Evolutionary conservation across 306 rosid species (phyloP).

Genomic region (Prosopis cineraria): DNA sequence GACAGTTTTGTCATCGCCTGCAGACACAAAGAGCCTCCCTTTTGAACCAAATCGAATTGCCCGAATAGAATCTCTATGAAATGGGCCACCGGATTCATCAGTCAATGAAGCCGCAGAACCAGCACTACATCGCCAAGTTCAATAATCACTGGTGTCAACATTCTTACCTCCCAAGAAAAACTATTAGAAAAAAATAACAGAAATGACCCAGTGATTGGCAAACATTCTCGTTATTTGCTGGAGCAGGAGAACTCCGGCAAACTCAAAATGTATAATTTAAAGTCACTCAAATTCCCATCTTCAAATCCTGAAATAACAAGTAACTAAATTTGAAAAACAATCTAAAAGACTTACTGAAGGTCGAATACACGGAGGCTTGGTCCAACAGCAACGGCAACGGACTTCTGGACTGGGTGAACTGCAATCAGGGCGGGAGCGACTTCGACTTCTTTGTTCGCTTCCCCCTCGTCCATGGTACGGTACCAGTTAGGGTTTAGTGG

Average conservation of each 20-base stretch:
- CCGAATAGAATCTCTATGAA: conserved; percentile 76
- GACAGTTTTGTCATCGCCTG: conserved; percentile 89
- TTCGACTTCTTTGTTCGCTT: conserved; percentile 54
- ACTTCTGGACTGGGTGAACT: conserved; percentile 63
- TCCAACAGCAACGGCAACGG: conserved; percentile 79
- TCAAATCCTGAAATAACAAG: neutral
- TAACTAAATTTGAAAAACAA: neutral
- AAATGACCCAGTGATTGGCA: neutral
- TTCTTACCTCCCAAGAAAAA: neutral
- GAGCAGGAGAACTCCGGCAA: neutral
- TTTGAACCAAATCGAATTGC: conserved; percentile 71
- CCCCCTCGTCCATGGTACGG: conserved; percentile 49
- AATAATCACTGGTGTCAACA: neutral
- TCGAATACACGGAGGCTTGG: conserved; percentile 83
- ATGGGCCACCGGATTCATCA: conserved; percentile 49
- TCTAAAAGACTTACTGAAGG: conserved; percentile 50
- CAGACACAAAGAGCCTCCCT: conserved; percentile 78
- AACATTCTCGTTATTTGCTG: neutral
- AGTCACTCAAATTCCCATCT: neutral
- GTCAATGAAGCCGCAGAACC: conserved; percentile 55
- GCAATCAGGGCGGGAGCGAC: conserved; percentile 87
- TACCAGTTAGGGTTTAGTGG: neutral
- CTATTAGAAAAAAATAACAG: neutral
- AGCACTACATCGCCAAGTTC: conserved; percentile 45
- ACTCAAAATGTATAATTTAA: neutral